Evolutionary conservation across 1,284 basidiomycete genomes (phyloP).

Genomic region (Lignosus rhinocerotis): DNA sequence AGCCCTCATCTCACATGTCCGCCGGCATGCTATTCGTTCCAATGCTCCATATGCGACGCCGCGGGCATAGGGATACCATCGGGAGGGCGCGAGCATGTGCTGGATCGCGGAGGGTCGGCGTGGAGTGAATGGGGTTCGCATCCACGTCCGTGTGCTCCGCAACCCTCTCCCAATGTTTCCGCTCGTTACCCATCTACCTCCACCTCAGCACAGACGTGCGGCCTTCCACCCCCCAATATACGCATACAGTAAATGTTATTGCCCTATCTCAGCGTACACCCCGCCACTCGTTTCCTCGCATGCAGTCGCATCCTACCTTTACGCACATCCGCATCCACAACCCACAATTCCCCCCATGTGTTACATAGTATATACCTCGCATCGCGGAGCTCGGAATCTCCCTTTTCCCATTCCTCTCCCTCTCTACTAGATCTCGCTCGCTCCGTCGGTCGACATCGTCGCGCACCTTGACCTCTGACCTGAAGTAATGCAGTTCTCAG

Average conservation of each 20-base stretch:
- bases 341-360: not conserved
- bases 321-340: not conserved
- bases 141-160: conserved; percentile 14
- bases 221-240: conserved; percentile 1
- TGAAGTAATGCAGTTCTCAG: not conserved
- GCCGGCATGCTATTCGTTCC: not conserved
- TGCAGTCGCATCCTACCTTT: conserved; percentile 12
- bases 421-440: not conserved
- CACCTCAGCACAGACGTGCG: not conserved
- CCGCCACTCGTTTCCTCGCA: conserved; percentile 21
- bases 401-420: not conserved
- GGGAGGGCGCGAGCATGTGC: not conserved
- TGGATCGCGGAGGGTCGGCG: not conserved
- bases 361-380: conserved; percentile 6
- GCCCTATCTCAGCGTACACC: conserved; percentile 24
- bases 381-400: not conserved
- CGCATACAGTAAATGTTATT: conserved; percentile 18
- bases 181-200: not conserved
- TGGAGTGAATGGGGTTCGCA: conserved; percentile 25
- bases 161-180: not conserved
- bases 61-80: conserved; percentile 1
- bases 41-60: not conserved
- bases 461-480: not conserved
- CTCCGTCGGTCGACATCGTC: not conserved
- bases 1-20: not conserved